Percentiles rank a stretch among this genome's conserved stretches.
Conservation (phyloP, 768 basidiomycete genomes). For the Tephrocybe sp. region DNA sequence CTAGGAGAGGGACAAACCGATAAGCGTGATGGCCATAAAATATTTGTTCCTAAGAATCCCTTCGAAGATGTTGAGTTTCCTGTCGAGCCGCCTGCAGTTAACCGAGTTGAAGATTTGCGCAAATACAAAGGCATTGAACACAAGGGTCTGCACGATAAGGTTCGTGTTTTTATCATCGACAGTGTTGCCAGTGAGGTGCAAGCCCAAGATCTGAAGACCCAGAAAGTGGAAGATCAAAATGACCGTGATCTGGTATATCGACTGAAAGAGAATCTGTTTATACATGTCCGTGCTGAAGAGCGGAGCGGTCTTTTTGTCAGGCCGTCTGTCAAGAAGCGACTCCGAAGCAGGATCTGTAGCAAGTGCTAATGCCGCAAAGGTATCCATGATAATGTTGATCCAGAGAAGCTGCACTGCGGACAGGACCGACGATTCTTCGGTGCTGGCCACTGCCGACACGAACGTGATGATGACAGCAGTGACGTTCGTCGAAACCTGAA, state of each 20-base stretch:
- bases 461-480: constrained; percentile 95
- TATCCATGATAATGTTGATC: constrained; percentile 99
- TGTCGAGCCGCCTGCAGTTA: constrained; percentile 88
- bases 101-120: constrained; percentile 96
- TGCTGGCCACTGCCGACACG: constrained; percentile 82
- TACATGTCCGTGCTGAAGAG: constrained; percentile 94
- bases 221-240: constrained; percentile 90
- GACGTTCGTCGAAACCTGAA: constrained; percentile 92
- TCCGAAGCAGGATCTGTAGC: constrained; percentile 94
- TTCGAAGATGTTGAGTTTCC: constrained; percentile 84
- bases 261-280: constrained; percentile 93
- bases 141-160: constrained; percentile 72
- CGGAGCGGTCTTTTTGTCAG: constrained; percentile 86
- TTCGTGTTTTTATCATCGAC: constrained; percentile 34
- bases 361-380: constrained; percentile 95
- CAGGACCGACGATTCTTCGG: constrained; percentile 77
- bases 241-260: constrained; percentile 79
- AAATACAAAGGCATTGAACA: constrained; percentile 99
- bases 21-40: constrained; percentile 79
- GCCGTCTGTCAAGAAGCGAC: constrained; percentile 80
- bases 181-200: constrained; percentile 34
- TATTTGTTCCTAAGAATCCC: constrained; percentile 79
- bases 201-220: constrained; percentile 70
- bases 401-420: constrained; percentile 96
- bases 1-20: constrained; percentile 62